A percentile compares a stretch with the other conserved stretches of the same genome.
Conservation (phyloP, 352 stramenopile species). For the Thraustotheca clavata region DNA sequence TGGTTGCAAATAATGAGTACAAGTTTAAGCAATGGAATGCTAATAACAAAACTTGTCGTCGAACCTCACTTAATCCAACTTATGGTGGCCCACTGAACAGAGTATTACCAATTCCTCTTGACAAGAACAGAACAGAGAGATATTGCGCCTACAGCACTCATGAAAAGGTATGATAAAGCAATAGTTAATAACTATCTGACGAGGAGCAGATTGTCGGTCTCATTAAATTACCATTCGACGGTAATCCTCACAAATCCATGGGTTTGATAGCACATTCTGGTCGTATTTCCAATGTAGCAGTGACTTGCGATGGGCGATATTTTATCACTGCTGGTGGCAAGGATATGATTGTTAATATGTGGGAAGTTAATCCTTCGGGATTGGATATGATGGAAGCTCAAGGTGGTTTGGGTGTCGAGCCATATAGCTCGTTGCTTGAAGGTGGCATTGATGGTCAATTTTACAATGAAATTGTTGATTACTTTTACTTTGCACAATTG, state of each 20-base stretch:
- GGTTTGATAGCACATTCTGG: conserved; percentile 88
- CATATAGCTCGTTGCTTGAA: conserved; percentile 83
- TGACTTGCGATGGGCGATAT: conserved; percentile 78
- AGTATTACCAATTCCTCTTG: conserved; percentile 52
- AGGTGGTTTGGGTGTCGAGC: conserved; percentile 33
- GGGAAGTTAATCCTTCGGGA: conserved; percentile 72
- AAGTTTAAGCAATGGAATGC: conserved; percentile 92
- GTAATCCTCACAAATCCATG: conserved; percentile 88
- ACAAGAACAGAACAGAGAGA: conserved; percentile 31
- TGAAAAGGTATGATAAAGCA: conserved; percentile 32
- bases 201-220: conserved; percentile 49
- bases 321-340: conserved; percentile 82
- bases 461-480: conserved; percentile 90
- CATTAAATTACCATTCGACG: conserved; percentile 85
- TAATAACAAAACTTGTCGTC: conserved; percentile 85
- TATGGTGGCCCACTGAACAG: conserved; percentile 85
- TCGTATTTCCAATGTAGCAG: conserved; percentile 77
- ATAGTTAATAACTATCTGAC: neutral
- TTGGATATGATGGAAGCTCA: conserved; percentile 60
- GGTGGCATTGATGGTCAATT: conserved; percentile 70
- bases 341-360: conserved; percentile 90
- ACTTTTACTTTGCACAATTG: conserved; percentile 92
- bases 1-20: conserved; percentile 89
- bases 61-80: conserved; percentile 83
- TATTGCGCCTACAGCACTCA: conserved; percentile 77